Conservation (phyloP, 768 basidiomycete species). For the Tulasnella sp. region DNA sequence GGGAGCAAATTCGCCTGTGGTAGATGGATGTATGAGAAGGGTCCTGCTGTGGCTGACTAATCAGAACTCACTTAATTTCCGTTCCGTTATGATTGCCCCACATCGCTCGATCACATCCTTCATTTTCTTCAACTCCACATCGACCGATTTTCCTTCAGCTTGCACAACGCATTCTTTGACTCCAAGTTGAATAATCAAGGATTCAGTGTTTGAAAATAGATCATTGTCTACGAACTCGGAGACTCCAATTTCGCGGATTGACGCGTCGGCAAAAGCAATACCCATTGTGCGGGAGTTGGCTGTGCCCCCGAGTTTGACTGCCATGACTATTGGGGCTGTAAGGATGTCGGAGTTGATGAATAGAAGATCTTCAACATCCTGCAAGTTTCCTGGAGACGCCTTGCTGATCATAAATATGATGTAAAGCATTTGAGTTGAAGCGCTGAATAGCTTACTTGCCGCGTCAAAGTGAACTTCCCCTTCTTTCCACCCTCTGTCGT, state of each 20-base stretch:
- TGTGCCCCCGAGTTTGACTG: constrained; percentile 58
- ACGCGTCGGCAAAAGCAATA: constrained; percentile 85
- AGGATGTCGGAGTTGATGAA: constrained; percentile 71
- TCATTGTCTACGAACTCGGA: constrained; percentile 92
- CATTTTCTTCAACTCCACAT: constrained; percentile 79
- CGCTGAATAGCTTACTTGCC: constrained; percentile 42
- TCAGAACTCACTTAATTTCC: constrained; percentile 57
- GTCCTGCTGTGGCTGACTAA: background rate
- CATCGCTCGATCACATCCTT: constrained; percentile 80
- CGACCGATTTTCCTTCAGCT: constrained; percentile 32
- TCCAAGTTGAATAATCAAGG: constrained; percentile 86
- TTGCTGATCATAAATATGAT: constrained; percentile 15
- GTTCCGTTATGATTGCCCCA: constrained; percentile 77
- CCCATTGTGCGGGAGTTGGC: constrained; percentile 60
- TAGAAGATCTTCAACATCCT: constrained; percentile 58
- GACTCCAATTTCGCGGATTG: constrained; percentile 70
- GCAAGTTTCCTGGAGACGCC: constrained; percentile 67
- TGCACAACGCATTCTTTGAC: constrained; percentile 91
- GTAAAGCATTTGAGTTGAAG: constrained; percentile 12
- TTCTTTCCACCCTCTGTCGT: constrained; percentile 65
- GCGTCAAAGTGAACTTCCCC: constrained; percentile 61
- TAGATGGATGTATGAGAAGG: background rate
- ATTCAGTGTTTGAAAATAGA: constrained; percentile 92
- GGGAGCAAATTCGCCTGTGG: constrained; percentile 65
- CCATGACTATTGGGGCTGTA: constrained; percentile 78